Conservation (phyloP, 2,329 filamentous ascomycete genomes). For the Zymoseptoria tritici region DNA sequence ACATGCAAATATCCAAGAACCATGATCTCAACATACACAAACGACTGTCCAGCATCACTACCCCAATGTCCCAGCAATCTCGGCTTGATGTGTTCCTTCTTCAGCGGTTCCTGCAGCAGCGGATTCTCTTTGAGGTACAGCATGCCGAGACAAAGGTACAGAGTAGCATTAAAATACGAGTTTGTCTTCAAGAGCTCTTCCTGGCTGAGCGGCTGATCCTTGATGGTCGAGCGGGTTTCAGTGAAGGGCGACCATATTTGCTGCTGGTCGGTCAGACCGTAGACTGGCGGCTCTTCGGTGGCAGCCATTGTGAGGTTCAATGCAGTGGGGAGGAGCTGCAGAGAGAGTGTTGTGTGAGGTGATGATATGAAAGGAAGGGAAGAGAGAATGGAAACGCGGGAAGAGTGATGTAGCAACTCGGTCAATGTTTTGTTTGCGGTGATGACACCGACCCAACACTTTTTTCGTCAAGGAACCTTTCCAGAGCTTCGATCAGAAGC, state of each 20-base stretch:
- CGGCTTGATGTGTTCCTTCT: conserved; percentile 63
- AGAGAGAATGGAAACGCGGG: neutral
- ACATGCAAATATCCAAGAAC: neutral
- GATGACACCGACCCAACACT: neutral
- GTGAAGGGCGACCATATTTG: conserved; percentile 26
- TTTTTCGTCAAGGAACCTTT: neutral
- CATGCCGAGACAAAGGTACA: conserved; percentile 73
- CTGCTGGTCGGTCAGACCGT: conserved; percentile 19
- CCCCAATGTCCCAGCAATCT: conserved; percentile 72
- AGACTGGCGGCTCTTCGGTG: conserved; percentile 5
- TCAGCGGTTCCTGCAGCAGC: conserved; percentile 61
- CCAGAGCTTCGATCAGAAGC: too few species aligned
- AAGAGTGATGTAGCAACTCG: neutral
- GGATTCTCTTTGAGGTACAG: conserved; percentile 70
- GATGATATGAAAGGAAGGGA: neutral
- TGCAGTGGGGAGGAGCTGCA: neutral
- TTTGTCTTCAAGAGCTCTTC: too few species aligned
- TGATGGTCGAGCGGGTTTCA: conserved; percentile 27
- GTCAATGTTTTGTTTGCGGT: neutral
- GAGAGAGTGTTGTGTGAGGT: neutral
- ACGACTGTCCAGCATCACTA: conserved; percentile 71
- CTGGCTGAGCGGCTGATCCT: conserved; percentile 49
- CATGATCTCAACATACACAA: conserved; percentile 43
- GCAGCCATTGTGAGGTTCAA: conserved; percentile 12
- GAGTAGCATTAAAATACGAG: too few species aligned